Base-by-base conservation (phyloP, 768 basidiomycete species). In the Leccinum disarticulatum region DNA sequence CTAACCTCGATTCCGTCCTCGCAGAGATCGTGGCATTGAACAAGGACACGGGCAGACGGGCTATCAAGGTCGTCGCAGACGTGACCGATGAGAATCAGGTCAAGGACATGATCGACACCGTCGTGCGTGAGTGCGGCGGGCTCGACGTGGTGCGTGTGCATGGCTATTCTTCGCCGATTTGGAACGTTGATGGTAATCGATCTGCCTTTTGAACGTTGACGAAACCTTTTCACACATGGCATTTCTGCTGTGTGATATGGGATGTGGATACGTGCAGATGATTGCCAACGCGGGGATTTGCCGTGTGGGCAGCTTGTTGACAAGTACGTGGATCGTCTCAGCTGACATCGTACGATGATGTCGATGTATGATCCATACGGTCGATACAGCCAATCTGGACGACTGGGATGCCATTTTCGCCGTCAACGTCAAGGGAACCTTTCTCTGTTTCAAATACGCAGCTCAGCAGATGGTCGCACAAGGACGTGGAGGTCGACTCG, bases 321-420 rank as follows among this genome's bases (percentile, higher is more conserved):
- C 52, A 22, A 56, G 63, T 64, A 30, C 14, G 66, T 48, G 3
- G 14, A 11, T 27, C 11, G 11, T n/a, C 19, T 54, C 35, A 6
- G 48, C 48, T 25, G 43, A 46, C 3, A 28, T 30, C 15, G 8
- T 50, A 28, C 49, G 49, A 50, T 50, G 17, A 30, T 22, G 25
- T n/a, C 17, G 17, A 41, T 17, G 17, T n/a, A 1, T 22, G 41
- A 43, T 9, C 41, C 41, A 10, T n/a, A 28, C 36, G 47, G 25
- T 22, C 2, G 10, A n/a, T 19, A 19, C 30, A 72, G 64, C 59
- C 33, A 31, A 60, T 27, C 25, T 62, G 19, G 60, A 63, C 4
- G 11, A 61, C 30, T 64, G 41, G 66, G 63, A 80, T 70, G 66
- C 67, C 76, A 48, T 60, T 19, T 57, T 68, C n/a, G 59, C 54